Percentiles rank a stretch among this genome's conserved stretches.
Evolutionary conservation across 2,329 filamentous ascomycete species (phyloP).

Genomic region (Colletotrichum coccodes): DNA sequence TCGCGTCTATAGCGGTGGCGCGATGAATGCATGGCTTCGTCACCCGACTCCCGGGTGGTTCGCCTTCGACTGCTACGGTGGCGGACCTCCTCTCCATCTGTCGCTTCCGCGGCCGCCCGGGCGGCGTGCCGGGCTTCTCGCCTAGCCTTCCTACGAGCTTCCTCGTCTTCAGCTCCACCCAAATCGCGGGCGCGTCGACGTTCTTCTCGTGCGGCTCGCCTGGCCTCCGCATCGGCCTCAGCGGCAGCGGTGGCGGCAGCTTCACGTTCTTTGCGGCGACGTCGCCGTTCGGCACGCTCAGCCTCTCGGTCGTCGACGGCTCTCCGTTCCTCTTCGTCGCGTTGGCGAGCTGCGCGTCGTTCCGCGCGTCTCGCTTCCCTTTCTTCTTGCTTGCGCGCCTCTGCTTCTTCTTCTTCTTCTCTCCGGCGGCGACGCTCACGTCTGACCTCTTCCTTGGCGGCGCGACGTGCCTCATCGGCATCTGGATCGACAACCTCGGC

Average conservation of each 20-base stretch:
- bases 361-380: slow-evolving; percentile 69
- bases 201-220: slow-evolving; percentile 56
- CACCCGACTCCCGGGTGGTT: slow-evolving; percentile 51
- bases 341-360: slow-evolving; percentile 57
- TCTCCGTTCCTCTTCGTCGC: slow-evolving; percentile 61
- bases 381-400: slow-evolving; percentile 64
- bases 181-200: slow-evolving; percentile 58
- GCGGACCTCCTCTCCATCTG: slow-evolving; percentile 48
- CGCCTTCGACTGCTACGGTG: slow-evolving; percentile 53
- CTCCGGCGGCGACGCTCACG: slow-evolving; percentile 65
- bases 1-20: slow-evolving; percentile 41
- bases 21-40: slow-evolving; percentile 56
- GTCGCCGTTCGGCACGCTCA: slow-evolving; percentile 60
- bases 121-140: slow-evolving; percentile 62
- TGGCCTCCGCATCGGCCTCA: slow-evolving; percentile 59
- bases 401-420: slow-evolving; percentile 65
- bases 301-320: slow-evolving; percentile 60
- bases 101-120: slow-evolving; percentile 41
- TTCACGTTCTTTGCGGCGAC: slow-evolving; percentile 59
- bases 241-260: slow-evolving; percentile 52
- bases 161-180: slow-evolving; percentile 59
- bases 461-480: slow-evolving; percentile 65
- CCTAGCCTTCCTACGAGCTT: slow-evolving; percentile 63
- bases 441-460: slow-evolving; percentile 65
- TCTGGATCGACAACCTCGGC: slow-evolving; percentile 58